These are phyloP conservation scores for Aspergillus neoniger DNA, from an alignment of 2,329 filamentous ascomycete species.

Conservation along the genomic window DNA sequence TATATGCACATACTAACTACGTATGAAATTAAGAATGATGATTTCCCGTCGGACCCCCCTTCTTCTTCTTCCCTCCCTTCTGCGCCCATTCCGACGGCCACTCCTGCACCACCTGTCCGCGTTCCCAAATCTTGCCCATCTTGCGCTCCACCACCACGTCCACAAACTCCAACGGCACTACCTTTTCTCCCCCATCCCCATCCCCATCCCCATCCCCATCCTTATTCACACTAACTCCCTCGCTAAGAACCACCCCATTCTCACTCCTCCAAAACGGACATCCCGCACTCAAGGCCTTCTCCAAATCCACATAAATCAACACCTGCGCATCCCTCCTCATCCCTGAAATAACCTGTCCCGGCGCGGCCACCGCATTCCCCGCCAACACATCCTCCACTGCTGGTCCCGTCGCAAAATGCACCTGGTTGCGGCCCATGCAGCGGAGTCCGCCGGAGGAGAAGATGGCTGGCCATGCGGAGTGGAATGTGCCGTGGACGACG, in stretches of 20 bases:
- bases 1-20: background rate
- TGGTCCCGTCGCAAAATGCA: conserved; percentile 82
- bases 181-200: conserved; percentile 40
- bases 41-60: conserved; percentile 8
- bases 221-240: conserved; percentile 54
- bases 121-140: conserved; percentile 66
- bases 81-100: conserved; percentile 45
- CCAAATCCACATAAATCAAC: conserved; percentile 74
- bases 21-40: background rate
- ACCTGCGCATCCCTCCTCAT: conserved; percentile 79
- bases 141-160: conserved; percentile 72
- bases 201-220: conserved; percentile 38
- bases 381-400: conserved; percentile 47
- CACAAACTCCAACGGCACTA: conserved; percentile 69
- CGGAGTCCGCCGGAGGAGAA: conserved; percentile 73
- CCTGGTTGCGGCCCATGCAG: conserved; percentile 80
- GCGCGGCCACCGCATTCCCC: background rate
- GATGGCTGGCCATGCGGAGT: conserved; percentile 75
- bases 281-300: conserved; percentile 61
- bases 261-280: conserved; percentile 77
- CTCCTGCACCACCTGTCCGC: conserved; percentile 56
- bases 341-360: conserved; percentile 65
- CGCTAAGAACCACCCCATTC: conserved; percentile 71
- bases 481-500: conserved; percentile 88
- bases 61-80: conserved; percentile 31